Evolutionary conservation across 805 yeast genomes (phyloP).

Genomic region (Candida ficus): DNA sequence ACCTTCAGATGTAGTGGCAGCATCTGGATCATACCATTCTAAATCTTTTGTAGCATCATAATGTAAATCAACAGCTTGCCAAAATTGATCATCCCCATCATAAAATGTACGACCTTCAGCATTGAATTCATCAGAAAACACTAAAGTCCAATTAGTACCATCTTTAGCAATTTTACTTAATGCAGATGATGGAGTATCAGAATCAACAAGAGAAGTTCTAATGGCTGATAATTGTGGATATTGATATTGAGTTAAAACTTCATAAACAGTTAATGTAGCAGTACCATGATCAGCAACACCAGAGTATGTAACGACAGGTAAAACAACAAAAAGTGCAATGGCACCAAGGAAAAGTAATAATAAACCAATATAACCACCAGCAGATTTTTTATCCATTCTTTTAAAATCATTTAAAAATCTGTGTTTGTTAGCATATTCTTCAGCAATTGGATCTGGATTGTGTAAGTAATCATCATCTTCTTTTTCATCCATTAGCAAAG

Average conservation of each 20-base stretch:
- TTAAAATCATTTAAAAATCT: constrained; percentile 61
- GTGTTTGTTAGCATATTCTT: constrained; percentile 76
- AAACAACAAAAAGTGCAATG: constrained; percentile 62
- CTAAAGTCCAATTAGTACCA: constrained; percentile 37
- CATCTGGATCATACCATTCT: constrained; percentile 51
- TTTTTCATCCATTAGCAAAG: constrained; percentile 84
- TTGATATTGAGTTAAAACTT: constrained; percentile 42
- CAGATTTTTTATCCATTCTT: constrained; percentile 57
- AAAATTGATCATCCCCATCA: constrained; percentile 44
- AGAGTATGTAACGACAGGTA: constrained; percentile 82
- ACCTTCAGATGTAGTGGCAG: constrained; percentile 37
- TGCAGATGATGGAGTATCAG: constrained; percentile 59
- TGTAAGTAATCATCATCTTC: constrained; percentile 94
- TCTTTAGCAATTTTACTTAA: constrained; percentile 30
- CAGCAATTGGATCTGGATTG: constrained; percentile 93
- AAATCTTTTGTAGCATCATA: constrained; percentile 45
- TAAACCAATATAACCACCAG: constrained; percentile 59
- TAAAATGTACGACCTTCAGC: constrained; percentile 45
- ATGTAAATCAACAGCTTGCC: constrained; percentile 38
- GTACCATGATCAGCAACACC: constrained; percentile 44
- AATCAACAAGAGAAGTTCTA: constrained; percentile 50
- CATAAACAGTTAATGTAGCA: constrained; percentile 24
- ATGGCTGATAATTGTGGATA: constrained; percentile 57
- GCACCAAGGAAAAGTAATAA: constrained; percentile 55
- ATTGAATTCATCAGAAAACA: constrained; percentile 45